A percentile compares a stretch with the other conserved stretches of the same genome.
Conservation (phyloP, 495 filamentous ascomycete genomes). For the Penicillium malachiteum region DNA sequence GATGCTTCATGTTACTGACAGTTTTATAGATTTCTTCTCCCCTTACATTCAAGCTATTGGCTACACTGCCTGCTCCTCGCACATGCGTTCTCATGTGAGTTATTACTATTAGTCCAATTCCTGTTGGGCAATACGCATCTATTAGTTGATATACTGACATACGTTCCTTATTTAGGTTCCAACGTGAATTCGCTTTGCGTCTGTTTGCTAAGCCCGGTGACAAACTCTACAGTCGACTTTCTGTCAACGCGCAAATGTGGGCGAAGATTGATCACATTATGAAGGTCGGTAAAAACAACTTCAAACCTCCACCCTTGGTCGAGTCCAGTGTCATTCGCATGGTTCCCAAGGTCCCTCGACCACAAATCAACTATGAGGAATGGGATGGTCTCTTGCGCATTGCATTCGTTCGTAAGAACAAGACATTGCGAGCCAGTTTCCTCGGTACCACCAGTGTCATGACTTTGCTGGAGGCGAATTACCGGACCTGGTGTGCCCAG, state of each 20-base stretch:
- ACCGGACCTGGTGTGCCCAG: slow-evolving; percentile 83
- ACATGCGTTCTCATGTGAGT: slow-evolving; percentile 79
- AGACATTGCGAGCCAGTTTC: slow-evolving; percentile 74
- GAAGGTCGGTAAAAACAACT: slow-evolving; percentile 93
- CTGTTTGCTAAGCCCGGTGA: slow-evolving; percentile 76
- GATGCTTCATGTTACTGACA: not conserved
- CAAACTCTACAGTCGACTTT: slow-evolving; percentile 80
- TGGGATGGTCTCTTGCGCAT: slow-evolving; percentile 90
- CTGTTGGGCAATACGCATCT: not conserved
- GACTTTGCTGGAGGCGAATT: slow-evolving; percentile 79
- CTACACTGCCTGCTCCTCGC: slow-evolving; percentile 71
- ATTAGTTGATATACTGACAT: slow-evolving; percentile 11
- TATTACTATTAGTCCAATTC: slow-evolving; percentile 20
- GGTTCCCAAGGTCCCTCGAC: slow-evolving; percentile 75
- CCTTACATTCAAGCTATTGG: slow-evolving; percentile 84
- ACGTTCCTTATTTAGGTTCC: slow-evolving; percentile 31
- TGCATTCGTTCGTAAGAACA: slow-evolving; percentile 75
- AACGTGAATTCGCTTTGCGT: slow-evolving; percentile 74
- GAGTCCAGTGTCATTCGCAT: slow-evolving; percentile 81
- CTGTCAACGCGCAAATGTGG: slow-evolving; percentile 94
- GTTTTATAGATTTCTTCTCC: slow-evolving; percentile 74
- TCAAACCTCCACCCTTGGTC: slow-evolving; percentile 88
- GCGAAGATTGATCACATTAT: slow-evolving; percentile 82
- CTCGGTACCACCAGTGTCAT: slow-evolving; percentile 75
- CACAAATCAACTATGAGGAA: slow-evolving; percentile 86